phyloP scores from a whole-genome alignment of 441 rosid genomes.

The Viola pubescens region DNA sequence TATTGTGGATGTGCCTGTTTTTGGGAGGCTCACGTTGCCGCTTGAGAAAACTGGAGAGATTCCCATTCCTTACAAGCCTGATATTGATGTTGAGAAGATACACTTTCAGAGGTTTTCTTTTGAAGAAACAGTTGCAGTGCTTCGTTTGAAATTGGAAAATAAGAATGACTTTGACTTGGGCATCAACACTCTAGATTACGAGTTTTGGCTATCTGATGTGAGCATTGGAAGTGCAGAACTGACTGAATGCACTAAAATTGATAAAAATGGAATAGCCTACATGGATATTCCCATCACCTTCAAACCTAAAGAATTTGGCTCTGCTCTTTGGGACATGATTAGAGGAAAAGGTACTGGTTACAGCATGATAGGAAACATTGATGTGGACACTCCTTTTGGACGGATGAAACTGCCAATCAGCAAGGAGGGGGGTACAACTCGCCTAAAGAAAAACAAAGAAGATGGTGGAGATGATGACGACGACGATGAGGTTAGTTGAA shows the following conservation, averaged over 20 bases:
- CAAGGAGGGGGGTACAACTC: constrained; percentile 87
- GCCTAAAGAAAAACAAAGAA: constrained; percentile 77
- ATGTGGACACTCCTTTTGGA: constrained; percentile 89
- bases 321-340: constrained; percentile 96
- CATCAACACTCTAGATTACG: constrained; percentile 72
- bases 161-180: constrained; percentile 85
- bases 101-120: constrained; percentile 64
- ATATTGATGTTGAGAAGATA: constrained; percentile 73
- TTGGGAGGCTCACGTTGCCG: constrained; percentile 81
- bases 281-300: constrained; percentile 74
- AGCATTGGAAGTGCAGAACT: constrained; percentile 77
- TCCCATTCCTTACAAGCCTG: constrained; percentile 89
- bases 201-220: constrained; percentile 64
- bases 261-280: constrained; percentile 48
- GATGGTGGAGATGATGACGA: constrained; percentile 45
- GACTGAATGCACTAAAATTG: constrained; percentile 47
- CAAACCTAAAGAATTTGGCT: constrained; percentile 88
- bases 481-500: constrained; percentile 46
- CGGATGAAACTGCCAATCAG: constrained; percentile 83
- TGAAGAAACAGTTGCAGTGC: constrained; percentile 80
- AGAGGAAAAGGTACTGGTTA: constrained; percentile 91
- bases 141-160: constrained; percentile 76
- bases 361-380: constrained; percentile 70
- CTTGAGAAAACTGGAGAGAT: constrained; percentile 89
- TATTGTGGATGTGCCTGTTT: constrained; percentile 71